Percentiles rank a stretch among this genome's conserved stretches.
These are phyloP conservation scores for Amniculicola lignicola DNA, from an alignment of 495 filamentous ascomycete genomes.

Conservation along the genomic window DNA sequence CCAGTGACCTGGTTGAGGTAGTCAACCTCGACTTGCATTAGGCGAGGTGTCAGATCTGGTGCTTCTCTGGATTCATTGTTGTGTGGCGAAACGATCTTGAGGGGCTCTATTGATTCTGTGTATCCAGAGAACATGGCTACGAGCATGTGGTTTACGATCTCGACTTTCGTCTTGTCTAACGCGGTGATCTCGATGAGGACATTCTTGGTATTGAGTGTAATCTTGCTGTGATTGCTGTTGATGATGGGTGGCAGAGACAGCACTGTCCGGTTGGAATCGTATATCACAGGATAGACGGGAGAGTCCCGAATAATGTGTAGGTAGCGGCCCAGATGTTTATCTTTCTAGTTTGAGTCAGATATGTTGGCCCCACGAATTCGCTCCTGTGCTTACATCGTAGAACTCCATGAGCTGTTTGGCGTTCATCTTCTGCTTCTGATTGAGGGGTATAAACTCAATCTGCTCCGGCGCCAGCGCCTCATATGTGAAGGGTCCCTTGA, in stretches of 20 bases:
- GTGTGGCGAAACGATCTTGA: slow-evolving; percentile 86
- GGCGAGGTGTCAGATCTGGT: slow-evolving; percentile 72
- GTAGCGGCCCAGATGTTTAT: slow-evolving; percentile 75
- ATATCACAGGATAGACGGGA: slow-evolving; percentile 94
- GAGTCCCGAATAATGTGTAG: slow-evolving; percentile 92
- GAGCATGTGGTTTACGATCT: slow-evolving; percentile 91
- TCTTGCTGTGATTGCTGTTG: slow-evolving; percentile 95
- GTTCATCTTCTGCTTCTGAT: slow-evolving; percentile 84
- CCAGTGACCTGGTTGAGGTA: slow-evolving; percentile 94
- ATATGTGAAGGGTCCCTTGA: slow-evolving; percentile 94
- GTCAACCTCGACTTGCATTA: slow-evolving; percentile 75
- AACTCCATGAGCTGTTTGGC: slow-evolving; percentile 88
- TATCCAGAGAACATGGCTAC: slow-evolving; percentile 97
- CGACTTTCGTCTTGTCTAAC: slow-evolving; percentile 94
- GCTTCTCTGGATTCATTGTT: slow-evolving; percentile 76
- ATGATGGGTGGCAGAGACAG: slow-evolving; percentile 97
- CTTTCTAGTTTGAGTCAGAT: slow-evolving; percentile 54
- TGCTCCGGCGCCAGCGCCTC: slow-evolving; percentile 89
- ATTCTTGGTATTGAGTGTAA: slow-evolving; percentile 81
- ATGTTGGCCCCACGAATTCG: too few relatives aligned
- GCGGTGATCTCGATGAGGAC: slow-evolving; percentile 97
- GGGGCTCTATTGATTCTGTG: slow-evolving; percentile 82
- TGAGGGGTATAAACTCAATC: slow-evolving; percentile 86
- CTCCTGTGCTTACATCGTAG: slow-evolving; percentile 61
- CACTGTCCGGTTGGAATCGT: slow-evolving; percentile 80